These are phyloP conservation scores for Wickerhamiella shivajii DNA, from an alignment of 805 yeast genomes.

Conservation along the genomic window DNA sequence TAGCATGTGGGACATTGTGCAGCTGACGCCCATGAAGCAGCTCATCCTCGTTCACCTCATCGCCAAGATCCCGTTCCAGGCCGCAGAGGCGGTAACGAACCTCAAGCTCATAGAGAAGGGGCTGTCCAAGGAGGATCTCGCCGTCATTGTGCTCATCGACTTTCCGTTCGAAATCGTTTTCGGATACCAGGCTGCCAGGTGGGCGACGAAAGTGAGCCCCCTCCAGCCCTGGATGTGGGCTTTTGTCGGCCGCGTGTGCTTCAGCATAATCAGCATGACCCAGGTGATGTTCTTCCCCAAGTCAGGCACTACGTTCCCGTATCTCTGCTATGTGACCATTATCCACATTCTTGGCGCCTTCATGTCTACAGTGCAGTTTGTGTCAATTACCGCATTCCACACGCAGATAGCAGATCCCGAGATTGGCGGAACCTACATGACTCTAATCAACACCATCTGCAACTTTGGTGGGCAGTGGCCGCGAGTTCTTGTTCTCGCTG, in stretches of 20 bases:
- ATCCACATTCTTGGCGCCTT: constrained; percentile 81
- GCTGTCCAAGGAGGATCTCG: constrained; percentile 80
- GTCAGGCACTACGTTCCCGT: constrained; percentile 33
- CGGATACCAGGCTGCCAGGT: constrained; percentile 89
- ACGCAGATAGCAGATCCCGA: constrained; percentile 89
- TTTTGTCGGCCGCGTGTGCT: constrained; percentile 61
- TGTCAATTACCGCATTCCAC: constrained; percentile 86
- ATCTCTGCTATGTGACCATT: constrained; percentile 56
- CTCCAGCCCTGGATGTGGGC: constrained; percentile 84
- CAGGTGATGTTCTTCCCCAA: constrained; percentile 61
- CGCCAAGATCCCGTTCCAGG: constrained; percentile 86
- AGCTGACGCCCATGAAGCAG: constrained; percentile 49
- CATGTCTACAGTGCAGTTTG: constrained; percentile 91
- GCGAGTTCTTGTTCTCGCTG: constrained; percentile 54
- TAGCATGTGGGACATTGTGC: constrained; percentile 29
- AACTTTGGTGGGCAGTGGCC: constrained; percentile 99
- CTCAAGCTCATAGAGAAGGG: constrained; percentile 84
- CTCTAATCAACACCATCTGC: constrained; percentile 78
- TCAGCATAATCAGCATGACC: constrained; percentile 63
- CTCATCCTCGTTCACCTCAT: constrained; percentile 61
- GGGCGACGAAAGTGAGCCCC: constrained; percentile 64
- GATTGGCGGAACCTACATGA: constrained; percentile 97
- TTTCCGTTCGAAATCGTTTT: constrained; percentile 92
- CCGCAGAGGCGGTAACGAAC: constrained; percentile 91
- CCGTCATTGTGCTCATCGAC: constrained; percentile 82